These are phyloP conservation scores for Penicillium verrucosum DNA, from an alignment of 2,329 filamentous ascomycete genomes.

Conservation along the genomic window DNA sequence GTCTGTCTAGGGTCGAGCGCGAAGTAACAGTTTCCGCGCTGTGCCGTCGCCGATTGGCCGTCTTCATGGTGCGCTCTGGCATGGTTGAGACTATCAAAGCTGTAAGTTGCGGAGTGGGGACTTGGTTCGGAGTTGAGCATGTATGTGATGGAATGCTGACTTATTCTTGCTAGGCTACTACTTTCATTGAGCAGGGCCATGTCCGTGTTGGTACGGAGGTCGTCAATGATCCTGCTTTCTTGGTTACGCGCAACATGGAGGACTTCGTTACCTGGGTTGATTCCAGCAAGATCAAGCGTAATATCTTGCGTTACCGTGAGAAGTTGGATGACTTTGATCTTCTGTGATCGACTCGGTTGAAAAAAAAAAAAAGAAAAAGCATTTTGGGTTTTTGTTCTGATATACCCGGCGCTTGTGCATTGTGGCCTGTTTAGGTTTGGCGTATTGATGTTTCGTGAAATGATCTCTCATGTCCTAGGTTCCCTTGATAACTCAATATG, in stretches of 20 bases:
- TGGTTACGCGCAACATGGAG: constrained; percentile 86
- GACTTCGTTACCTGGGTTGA: constrained; percentile 97
- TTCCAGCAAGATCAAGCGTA: constrained; percentile 94
- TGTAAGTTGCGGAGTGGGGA: constrained; percentile 41
- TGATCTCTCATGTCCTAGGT: constrained; percentile 2
- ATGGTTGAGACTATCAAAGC: constrained; percentile 92
- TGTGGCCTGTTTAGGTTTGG: constrained; percentile 11
- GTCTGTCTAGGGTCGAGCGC: constrained; percentile 70
- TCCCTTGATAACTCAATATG: background rate
- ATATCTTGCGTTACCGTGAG: constrained; percentile 91
- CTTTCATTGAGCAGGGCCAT: constrained; percentile 91
- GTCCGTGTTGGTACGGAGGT: constrained; percentile 88
- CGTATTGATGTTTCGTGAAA: constrained; percentile 9
- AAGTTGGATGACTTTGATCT: constrained; percentile 95
- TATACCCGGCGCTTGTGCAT: constrained; percentile 28
- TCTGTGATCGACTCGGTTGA: constrained; percentile 51
- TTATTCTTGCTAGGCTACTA: constrained; percentile 43
- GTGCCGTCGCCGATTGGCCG: constrained; percentile 75
- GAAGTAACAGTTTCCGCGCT: constrained; percentile 87
- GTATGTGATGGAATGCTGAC: background rate
- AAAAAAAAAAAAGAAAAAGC: constrained; percentile 15
- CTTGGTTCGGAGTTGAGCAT: background rate
- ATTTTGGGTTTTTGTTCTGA: constrained; percentile 23
- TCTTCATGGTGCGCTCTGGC: constrained; percentile 83
- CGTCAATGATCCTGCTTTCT: constrained; percentile 81